Evolutionary conservation across 1,284 basidiomycete species (phyloP), one percentile per base, ranked within the genome.

Genomic region (Tetrapyrgos nigripes): DNA sequence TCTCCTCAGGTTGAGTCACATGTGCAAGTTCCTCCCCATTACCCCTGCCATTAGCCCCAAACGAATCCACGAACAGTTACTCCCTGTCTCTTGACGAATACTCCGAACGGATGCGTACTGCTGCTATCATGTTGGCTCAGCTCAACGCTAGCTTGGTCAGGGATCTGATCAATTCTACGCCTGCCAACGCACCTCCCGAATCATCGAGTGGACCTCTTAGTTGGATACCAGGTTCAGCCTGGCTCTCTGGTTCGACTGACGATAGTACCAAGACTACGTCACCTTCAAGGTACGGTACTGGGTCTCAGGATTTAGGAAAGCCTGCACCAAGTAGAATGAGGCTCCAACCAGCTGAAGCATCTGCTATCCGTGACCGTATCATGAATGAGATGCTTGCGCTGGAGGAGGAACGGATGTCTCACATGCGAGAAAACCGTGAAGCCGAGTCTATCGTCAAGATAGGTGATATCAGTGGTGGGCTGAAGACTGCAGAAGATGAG

Each of bases 341-440:
- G 43, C 77, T 98, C 10, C 89, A 92, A 57, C 83, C 87, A 13
- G 80, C 88, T 1, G 93, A 97, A 72, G 95, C 94, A 1, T 84
- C 93, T 0, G 92, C 92, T 1, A 99, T 99, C 65, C 86, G 94
- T 14, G 93, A 96, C 66, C 84, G 96, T 26, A 99, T 99, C 68
- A 99, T 99, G 97, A 88, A 93, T 68, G 97, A 99, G 81, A 99
- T 99, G 97, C 83, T 98, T 69, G 83, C 93, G 40, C 79, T 99
- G 26, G 97, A 99, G 74, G 96, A 99, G 70, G 95, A 98, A 74
- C 86, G 97, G 24, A 97, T 99, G 88, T 86, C 91, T 58, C 85
- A 96, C 14, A 99, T 98, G 97, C 88, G 89, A 57, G 87, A 90
- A 63, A 84, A 81, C 56, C 76, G 80, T 14, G 79, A 85, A 47